Evolutionary conservation across 805 yeast genomes (phyloP).

Genomic region (Hanseniaspora meyeri): DNA sequence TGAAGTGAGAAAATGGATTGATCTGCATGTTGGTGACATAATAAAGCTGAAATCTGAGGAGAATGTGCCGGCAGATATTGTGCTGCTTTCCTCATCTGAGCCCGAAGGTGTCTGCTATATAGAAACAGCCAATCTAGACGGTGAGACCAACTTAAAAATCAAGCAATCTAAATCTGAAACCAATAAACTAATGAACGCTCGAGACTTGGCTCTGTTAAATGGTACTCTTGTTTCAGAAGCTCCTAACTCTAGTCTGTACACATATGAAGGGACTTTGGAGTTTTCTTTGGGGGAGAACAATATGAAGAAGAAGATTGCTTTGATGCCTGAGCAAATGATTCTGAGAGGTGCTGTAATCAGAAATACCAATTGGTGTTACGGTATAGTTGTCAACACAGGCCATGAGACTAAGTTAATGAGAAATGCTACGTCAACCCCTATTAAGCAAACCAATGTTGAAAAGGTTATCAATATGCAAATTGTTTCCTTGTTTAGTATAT

Average conservation of each 20-base stretch:
- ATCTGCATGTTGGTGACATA: slow-evolving; percentile 82
- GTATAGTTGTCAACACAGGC: slow-evolving; percentile 88
- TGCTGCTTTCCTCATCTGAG: slow-evolving; percentile 79
- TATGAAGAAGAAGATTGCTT: slow-evolving; percentile 49
- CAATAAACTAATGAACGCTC: slow-evolving; percentile 52
- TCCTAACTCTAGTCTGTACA: slow-evolving; percentile 87
- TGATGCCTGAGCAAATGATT: slow-evolving; percentile 81
- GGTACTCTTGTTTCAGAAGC: slow-evolving; percentile 71
- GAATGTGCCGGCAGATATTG: slow-evolving; percentile 85
- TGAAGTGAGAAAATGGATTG: slow-evolving; percentile 63
- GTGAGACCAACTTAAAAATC: slow-evolving; percentile 92
- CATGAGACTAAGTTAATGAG: slow-evolving; percentile 97
- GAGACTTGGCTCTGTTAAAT: slow-evolving; percentile 38
- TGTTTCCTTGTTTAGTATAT: slow-evolving; percentile 69
- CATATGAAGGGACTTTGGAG: slow-evolving; percentile 75
- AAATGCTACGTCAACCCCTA: slow-evolving; percentile 97
- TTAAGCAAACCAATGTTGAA: slow-evolving; percentile 93
- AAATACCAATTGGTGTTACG: slow-evolving; percentile 91
- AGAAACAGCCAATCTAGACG: slow-evolving; percentile 95
- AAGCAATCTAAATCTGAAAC: slow-evolving; percentile 82
- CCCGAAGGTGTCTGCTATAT: slow-evolving; percentile 97
- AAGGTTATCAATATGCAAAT: slow-evolving; percentile 88
- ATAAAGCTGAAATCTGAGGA: slow-evolving; percentile 76
- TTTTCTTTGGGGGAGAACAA: slow-evolving; percentile 21
- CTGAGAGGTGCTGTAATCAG: slow-evolving; percentile 91